Conservation (phyloP, 345 rosid genomes). For the Aquilaria sinensis region DNA sequence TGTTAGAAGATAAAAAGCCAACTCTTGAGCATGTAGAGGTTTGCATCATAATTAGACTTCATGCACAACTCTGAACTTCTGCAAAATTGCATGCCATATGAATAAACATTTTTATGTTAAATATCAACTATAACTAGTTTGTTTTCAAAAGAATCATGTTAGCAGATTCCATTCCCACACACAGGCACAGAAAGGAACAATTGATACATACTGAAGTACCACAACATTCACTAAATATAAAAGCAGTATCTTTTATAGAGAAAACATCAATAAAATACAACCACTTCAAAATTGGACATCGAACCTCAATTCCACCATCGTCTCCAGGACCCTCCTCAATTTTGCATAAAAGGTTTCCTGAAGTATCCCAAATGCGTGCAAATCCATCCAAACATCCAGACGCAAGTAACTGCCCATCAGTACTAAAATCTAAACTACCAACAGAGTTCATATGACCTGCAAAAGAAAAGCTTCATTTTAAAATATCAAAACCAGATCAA, state of each 20-base stretch:
- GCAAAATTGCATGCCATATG: too few species aligned
- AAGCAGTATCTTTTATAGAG: background rate
- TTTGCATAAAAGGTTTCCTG: constrained; percentile 47
- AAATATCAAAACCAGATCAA: background rate
- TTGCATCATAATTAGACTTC: too few species aligned
- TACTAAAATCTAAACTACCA: constrained; percentile 64
- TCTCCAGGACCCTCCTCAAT: constrained; percentile 48
- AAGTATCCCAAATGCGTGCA: constrained; percentile 67
- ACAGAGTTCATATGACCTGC: constrained; percentile 87
- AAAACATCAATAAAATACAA: background rate
- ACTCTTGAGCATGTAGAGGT: too few species aligned
- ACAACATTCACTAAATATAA: background rate
- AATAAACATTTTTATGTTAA: too few species aligned
- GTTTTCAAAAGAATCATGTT: too few species aligned
- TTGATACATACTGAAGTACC: background rate
- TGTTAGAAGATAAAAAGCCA: too few species aligned
- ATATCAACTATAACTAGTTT: too few species aligned
- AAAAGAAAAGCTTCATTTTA: background rate
- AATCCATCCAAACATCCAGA: constrained; percentile 79
- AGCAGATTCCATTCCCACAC: background rate
- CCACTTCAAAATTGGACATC: constrained; percentile 6
- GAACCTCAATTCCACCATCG: constrained; percentile 62
- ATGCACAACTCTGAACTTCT: too few species aligned
- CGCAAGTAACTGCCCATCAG: constrained; percentile 72
- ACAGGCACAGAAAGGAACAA: background rate